Percentiles rank a stretch among this genome's conserved stretches.
phyloP scores from a whole-genome alignment of 768 basidiomycete species.

The Boletus rubescentipes region DNA sequence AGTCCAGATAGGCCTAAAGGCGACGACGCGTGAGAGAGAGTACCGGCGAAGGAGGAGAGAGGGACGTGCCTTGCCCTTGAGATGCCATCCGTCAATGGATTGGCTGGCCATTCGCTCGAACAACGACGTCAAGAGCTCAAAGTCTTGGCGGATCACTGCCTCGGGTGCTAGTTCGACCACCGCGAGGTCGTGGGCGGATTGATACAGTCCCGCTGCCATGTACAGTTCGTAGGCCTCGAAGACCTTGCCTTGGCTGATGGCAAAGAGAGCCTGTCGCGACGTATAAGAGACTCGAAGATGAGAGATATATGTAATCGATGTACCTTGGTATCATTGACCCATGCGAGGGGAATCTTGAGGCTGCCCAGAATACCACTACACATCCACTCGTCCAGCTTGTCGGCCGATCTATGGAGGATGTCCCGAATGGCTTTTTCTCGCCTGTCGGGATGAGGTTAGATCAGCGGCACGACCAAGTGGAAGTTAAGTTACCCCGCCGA shows the following conservation, averaged over 20 bases:
- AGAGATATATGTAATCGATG: background rate
- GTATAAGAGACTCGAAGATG: background rate
- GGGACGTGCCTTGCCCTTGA: slow-evolving; percentile 70
- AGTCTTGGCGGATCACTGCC: slow-evolving; percentile 60
- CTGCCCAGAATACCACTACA: slow-evolving; percentile 69
- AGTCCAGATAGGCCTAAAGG: slow-evolving; percentile 67
- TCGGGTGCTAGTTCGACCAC: slow-evolving; percentile 86
- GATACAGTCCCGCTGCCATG: slow-evolving; percentile 64
- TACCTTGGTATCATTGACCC: slow-evolving; percentile 92
- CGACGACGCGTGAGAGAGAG: slow-evolving; percentile 5
- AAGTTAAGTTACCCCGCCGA: slow-evolving; percentile 61
- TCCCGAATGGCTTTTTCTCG: slow-evolving; percentile 82
- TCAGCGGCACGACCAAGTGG: background rate
- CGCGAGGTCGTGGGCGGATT: slow-evolving; percentile 82
- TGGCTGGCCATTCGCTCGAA: slow-evolving; percentile 62
- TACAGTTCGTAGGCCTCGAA: slow-evolving; percentile 79
- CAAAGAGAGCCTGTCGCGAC: slow-evolving; percentile 59
- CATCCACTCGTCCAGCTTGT: slow-evolving; percentile 70
- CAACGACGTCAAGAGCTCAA: slow-evolving; percentile 62
- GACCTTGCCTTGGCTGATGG: slow-evolving; percentile 56
- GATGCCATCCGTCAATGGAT: slow-evolving; percentile 73
- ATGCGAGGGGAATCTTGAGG: slow-evolving; percentile 76
- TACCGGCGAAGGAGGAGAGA: background rate
- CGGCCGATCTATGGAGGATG: slow-evolving; percentile 68
- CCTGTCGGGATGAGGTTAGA: slow-evolving; percentile 42